Base-by-base conservation (phyloP, 306 rosid species). In the Pyrus pyrifolia region DNA sequence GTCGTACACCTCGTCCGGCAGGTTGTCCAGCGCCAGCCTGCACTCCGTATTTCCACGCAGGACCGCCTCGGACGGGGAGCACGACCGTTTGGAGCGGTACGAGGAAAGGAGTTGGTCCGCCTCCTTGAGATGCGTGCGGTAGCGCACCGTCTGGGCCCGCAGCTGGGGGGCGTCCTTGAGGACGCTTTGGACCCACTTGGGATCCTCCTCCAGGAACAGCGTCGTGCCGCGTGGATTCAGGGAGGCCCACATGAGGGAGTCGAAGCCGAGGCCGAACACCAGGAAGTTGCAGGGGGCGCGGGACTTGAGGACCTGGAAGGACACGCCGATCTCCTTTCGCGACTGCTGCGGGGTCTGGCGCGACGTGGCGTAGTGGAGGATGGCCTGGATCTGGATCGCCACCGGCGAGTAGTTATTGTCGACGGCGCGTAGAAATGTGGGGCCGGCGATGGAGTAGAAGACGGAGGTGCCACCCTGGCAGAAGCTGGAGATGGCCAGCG, bases 241-340 rank as follows among this genome's bases (percentile, higher is more conserved):
- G 13, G 97, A 84, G 58, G 93, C 89, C 99, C 99, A 92, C 99
- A 95, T 92, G 33, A 90, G 89, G 1, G 99, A 95, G 77, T 95
- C 99, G 80, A 87, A 91, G 46, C 99, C 99, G 42, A 95, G 86
- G 0, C 97, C 99, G 72, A 92, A 92, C 1, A 95, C 90, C 11
- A 95, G 96, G 60, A 95, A 92, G 38, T 92, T 95, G 86, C 84
- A 71, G 0, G 97, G 96, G 19, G 75, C 71, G 42, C 81, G 38
- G 0, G 91, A 61, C 73, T 87, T 85, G 19, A 95, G 82, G 4
- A 92, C 96, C 18, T 89, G 86, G 79, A 86, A 85, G 29, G 97
- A 80, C 73, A 88, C 80, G 72, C 27, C 75, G 87, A 95, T 89
- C 90, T 95, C 99, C 1, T 68, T 74, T 0, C 85, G 55, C 5